These are phyloP conservation scores for Tremellales sp. DNA, from an alignment of 1,284 basidiomycete species.

Conservation along the genomic window DNA sequence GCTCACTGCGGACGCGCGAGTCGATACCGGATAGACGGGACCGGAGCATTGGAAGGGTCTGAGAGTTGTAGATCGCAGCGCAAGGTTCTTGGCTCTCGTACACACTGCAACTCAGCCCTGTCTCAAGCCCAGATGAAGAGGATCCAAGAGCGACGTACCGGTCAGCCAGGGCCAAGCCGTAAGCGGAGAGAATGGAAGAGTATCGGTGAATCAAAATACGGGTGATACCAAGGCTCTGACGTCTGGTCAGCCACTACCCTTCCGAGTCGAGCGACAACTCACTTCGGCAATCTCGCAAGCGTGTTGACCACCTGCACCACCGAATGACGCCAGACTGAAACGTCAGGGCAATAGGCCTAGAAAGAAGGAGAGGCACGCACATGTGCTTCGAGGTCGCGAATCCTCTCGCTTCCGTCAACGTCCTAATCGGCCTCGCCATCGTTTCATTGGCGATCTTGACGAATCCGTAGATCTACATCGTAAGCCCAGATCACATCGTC, in stretches of 20 bases:
- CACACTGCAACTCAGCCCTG: conserved; percentile 53
- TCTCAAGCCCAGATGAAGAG: not conserved
- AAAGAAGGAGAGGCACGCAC: not conserved
- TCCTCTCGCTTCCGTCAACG: conserved; percentile 84
- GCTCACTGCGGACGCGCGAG: conserved; percentile 60
- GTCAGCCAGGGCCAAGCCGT: conserved; percentile 83
- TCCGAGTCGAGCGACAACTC: not conserved
- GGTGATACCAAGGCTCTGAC: conserved; percentile 62
- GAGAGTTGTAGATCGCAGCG: conserved; percentile 58
- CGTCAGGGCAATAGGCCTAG: not conserved
- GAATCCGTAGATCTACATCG: conserved; percentile 51
- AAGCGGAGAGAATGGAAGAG: conserved; percentile 82
- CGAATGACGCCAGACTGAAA: conserved; percentile 68
- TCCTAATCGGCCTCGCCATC: conserved; percentile 88
- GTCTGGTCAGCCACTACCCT: not conserved
- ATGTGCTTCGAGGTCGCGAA: conserved; percentile 79
- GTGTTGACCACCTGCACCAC: conserved; percentile 87
- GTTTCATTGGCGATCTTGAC: conserved; percentile 92
- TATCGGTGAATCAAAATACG: conserved; percentile 81
- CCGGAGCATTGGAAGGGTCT: conserved; percentile 55
- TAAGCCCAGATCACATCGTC: conserved; percentile 1
- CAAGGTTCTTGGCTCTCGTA: conserved; percentile 82
- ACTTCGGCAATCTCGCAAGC: conserved; percentile 74
- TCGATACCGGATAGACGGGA: conserved; percentile 66
- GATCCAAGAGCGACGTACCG: conserved; percentile 52